phyloP scores from a whole-genome alignment of 1,284 basidiomycete species.

The Apiotrichum montevideense region DNA sequence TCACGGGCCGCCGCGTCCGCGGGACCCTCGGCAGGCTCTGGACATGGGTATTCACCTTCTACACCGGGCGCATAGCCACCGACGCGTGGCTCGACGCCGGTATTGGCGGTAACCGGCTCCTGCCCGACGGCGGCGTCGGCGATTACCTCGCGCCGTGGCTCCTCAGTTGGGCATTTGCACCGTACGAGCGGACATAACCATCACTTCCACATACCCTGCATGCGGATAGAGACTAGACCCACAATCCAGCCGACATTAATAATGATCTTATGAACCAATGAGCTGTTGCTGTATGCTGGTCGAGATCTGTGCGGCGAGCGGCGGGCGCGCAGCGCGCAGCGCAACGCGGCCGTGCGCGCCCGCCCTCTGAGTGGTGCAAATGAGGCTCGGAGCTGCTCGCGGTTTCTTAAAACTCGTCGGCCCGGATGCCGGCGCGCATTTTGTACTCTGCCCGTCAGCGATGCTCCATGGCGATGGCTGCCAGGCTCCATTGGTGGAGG shows the following conservation, averaged over 20 bases:
- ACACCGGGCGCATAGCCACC: constrained; percentile 21
- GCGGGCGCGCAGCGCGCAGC: no score
- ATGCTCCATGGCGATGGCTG: not conserved
- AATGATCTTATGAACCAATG: not conserved
- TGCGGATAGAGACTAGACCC: constrained; percentile 3
- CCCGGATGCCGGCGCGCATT: constrained; percentile 40
- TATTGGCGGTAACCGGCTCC: constrained; percentile 3
- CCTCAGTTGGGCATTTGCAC: not conserved
- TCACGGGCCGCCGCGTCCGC: constrained; percentile 29
- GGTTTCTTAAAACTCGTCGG: constrained; percentile 35
- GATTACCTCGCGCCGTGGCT: constrained; percentile 2
- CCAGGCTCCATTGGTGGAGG: not conserved
- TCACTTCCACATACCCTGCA: not conserved
- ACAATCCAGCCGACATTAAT: not conserved
- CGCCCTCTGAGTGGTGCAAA: not conserved
- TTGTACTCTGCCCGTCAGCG: constrained; percentile 1
- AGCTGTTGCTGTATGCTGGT: not conserved
- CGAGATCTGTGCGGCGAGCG: no score
- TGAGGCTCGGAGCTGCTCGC: not conserved
- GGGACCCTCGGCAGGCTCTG: constrained; percentile 38
- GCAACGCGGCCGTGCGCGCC: no score
- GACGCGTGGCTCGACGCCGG: constrained; percentile 33
- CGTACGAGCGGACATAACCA: not conserved
- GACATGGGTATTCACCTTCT: constrained; percentile 30
- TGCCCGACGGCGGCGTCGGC: constrained; percentile 3